Evolutionary conservation across 73 alveolate species (phyloP).

Genomic region (Paramecium tetraurelia): DNA sequence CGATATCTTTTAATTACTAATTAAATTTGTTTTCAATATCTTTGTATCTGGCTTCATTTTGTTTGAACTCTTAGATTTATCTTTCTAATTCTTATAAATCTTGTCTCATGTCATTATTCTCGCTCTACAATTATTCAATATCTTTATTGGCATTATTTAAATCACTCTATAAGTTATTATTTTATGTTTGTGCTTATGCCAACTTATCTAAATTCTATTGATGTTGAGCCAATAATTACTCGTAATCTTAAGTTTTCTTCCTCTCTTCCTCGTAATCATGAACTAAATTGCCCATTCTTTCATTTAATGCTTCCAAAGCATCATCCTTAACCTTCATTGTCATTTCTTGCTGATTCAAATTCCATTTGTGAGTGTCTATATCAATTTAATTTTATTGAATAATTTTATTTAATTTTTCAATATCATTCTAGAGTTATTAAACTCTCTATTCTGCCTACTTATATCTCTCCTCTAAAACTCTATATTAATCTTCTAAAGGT

Average conservation of each 20-base stretch:
- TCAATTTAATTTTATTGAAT: not conserved
- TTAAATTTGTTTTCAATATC: not conserved
- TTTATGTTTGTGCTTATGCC: not conserved
- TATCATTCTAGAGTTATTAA: not conserved
- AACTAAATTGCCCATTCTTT: not conserved
- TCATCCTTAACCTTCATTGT: not conserved
- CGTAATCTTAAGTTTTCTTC: not conserved
- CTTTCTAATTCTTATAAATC: not conserved
- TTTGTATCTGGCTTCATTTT: slow-evolving; percentile 19
- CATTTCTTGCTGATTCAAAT: not conserved
- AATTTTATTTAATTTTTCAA: not conserved
- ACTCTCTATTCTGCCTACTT: not conserved
- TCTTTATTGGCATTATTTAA: not conserved
- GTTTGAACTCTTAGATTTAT: not conserved
- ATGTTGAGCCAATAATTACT: not conserved
- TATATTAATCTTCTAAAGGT: not conserved
- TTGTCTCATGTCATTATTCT: slow-evolving; percentile 31
- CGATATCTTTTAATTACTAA: not conserved
- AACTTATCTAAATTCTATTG: not conserved
- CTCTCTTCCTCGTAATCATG: not conserved
- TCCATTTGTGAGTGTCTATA: not conserved
- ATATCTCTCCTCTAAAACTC: not conserved
- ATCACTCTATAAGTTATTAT: not conserved
- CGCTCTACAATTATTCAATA: not conserved
- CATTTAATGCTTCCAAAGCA: not conserved